Evolutionary conservation across 768 basidiomycete genomes (phyloP).

Genomic region (Hebeloma cylindrosporum): DNA sequence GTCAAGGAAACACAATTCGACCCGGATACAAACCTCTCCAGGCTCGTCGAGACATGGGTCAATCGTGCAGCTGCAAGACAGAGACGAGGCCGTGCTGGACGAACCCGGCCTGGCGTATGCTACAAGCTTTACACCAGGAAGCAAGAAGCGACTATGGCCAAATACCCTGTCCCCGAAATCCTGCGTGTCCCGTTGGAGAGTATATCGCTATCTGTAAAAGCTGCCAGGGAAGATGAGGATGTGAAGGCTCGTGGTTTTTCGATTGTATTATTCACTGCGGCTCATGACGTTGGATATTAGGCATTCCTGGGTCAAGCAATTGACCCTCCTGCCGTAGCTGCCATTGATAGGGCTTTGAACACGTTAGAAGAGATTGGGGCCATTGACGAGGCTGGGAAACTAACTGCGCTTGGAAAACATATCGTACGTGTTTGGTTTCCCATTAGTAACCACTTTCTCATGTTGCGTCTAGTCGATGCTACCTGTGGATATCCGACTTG

Average conservation of each 20-base stretch:
- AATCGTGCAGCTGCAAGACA: conserved; percentile 80
- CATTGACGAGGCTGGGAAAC: conserved; percentile 54
- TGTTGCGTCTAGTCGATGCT: conserved; percentile 59
- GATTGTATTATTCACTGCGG: conserved; percentile 5
- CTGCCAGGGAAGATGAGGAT: conserved; percentile 72
- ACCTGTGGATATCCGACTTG: conserved; percentile 86
- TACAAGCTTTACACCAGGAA: conserved; percentile 85
- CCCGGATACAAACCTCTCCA: conserved; percentile 67
- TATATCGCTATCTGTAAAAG: conserved; percentile 79
- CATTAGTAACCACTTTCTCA: background rate
- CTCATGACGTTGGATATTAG: conserved; percentile 33
- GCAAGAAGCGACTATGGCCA: conserved; percentile 65
- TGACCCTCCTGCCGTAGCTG: conserved; percentile 73
- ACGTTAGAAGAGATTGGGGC: conserved; percentile 79
- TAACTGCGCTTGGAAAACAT: conserved; percentile 84
- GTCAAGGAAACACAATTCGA: conserved; percentile 83
- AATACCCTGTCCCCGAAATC: conserved; percentile 86
- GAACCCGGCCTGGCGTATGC: conserved; percentile 79
- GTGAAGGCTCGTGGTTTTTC: conserved; percentile 66
- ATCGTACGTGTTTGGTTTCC: conserved; percentile 45
- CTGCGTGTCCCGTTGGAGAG: conserved; percentile 83
- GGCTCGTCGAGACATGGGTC: conserved; percentile 77
- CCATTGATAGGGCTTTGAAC: conserved; percentile 76
- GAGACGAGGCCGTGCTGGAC: conserved; percentile 86
- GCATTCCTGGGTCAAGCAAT: conserved; percentile 72